Evolutionary conservation across 495 filamentous ascomycete genomes (phyloP).

Genomic region (Tuber melanosporum): DNA sequence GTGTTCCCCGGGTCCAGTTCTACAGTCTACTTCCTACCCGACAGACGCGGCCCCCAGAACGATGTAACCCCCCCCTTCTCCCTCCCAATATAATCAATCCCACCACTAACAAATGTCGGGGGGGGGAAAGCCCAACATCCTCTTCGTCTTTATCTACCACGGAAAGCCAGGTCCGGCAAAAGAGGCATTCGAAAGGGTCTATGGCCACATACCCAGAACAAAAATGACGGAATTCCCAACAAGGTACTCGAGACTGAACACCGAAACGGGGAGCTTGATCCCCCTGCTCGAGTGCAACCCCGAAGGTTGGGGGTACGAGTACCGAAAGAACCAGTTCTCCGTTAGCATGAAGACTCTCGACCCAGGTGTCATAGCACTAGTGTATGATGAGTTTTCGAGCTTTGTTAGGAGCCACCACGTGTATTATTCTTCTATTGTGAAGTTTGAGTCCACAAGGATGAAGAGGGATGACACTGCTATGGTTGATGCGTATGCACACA

Average conservation of each 20-base stretch:
- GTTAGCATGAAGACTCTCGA: slow-evolving; percentile 9
- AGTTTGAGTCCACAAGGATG: slow-evolving; percentile 14
- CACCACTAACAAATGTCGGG: not conserved
- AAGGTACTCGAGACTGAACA: not conserved
- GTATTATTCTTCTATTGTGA: not conserved
- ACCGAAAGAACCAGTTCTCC: slow-evolving; percentile 2
- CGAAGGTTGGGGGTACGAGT: not conserved
- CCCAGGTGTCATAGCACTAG: not conserved
- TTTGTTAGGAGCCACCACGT: not conserved
- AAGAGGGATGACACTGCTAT: not conserved
- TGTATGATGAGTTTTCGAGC: not conserved
- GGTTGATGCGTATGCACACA: slow-evolving; percentile 10
- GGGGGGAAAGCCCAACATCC: not conserved
- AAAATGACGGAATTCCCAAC: not conserved
- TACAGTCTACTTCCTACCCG: slow-evolving; percentile 7
- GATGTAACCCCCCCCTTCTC: not conserved
- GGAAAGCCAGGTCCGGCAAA: not conserved
- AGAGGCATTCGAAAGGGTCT: not conserved
- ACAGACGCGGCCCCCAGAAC: slow-evolving; percentile 1
- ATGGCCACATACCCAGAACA: slow-evolving; percentile 13
- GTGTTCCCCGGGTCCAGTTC: slow-evolving; percentile 42
- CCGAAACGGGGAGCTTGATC: not conserved
- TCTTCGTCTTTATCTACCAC: slow-evolving; percentile 6
- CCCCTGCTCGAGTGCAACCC: not conserved
- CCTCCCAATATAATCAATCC: not conserved